Evolutionary conservation across 192 early-diverging fungal species (phyloP), one percentile per base, ranked within the genome.

Genomic region (Mortierella alpina): DNA sequence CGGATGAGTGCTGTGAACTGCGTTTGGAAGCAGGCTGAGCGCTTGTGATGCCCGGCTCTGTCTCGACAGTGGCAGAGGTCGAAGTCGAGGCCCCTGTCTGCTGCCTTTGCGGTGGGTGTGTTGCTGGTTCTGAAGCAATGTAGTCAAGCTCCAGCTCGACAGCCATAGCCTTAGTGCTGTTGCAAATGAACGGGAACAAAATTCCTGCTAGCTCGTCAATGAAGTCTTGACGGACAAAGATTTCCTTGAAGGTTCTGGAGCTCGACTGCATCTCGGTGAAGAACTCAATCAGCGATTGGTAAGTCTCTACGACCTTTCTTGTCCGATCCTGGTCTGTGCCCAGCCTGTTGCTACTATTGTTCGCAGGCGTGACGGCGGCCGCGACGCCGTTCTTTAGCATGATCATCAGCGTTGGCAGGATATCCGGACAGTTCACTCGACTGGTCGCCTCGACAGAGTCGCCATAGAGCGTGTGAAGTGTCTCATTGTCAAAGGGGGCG

Each of bases 171-270:
- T 84, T 84, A 15, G 79, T 70, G 39, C 71, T 76, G 15, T 78
- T 66, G 53, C 85, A 89, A 11, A 90, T 83, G 20, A 91, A 72
- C 18, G 77, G 83, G 65, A 92, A 92, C 6, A 92, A 22, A 23
- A 88, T 85, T 18, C 77, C 70, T 20, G 91, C 74, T 14, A 92
- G 63, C 14, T 68, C 76, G 62, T 90, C 89, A 55, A 90, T 66
- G 20, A 84, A 74, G 40, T 92, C 91, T 9, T 73, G 73, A 8
- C 78, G 85, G 6, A 60, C 60, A 54, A 88, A 86, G 22, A 75
- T 70, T 15, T 91, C 90, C 60, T 82, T 86, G 52, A 92, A 87
- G 18, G 86, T 82, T 31, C 79, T 79, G 17, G 83, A 88, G 47
- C 70, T 80, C 20, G 67, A 44, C 56, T 85, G 83, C 86, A 89